phyloP scores from a whole-genome alignment of 768 basidiomycete genomes.

The Multifurca ochricompacta region DNA sequence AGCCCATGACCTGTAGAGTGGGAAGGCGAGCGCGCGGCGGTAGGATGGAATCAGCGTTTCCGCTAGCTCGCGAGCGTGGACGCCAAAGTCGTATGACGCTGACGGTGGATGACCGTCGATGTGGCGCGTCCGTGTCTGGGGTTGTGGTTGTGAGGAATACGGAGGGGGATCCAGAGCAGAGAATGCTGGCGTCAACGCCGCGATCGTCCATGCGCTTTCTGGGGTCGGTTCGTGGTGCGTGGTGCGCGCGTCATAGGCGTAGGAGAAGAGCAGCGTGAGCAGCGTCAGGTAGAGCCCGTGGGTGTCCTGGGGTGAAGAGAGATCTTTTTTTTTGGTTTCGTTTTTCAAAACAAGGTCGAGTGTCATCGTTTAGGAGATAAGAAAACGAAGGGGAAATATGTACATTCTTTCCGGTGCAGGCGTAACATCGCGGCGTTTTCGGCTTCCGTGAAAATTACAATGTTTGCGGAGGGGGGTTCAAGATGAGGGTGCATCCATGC shows the following conservation, averaged over 20 bases:
- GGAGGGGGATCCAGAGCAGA: conserved; percentile 73
- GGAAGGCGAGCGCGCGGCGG: conserved; percentile 67
- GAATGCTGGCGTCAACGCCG: conserved; percentile 64
- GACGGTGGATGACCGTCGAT: neutral
- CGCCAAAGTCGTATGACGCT: conserved; percentile 3
- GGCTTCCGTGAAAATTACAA: conserved; percentile 56
- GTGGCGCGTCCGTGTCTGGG: too few species aligned
- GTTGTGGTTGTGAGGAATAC: too few species aligned
- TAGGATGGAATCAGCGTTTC: conserved; percentile 55
- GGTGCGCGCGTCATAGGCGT: conserved; percentile 72
- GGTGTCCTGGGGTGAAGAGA: conserved; percentile 47
- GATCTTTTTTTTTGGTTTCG: conserved; percentile 41
- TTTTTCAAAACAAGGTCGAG: neutral
- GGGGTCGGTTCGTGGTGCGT: conserved; percentile 74
- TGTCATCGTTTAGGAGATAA: too few species aligned
- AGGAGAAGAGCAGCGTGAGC: conserved; percentile 66
- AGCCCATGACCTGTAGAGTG: conserved; percentile 70
- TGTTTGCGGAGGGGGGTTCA: conserved; percentile 22
- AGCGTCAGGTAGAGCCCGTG: conserved; percentile 62
- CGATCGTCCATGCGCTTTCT: conserved; percentile 85
- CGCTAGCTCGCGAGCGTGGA: conserved; percentile 40
- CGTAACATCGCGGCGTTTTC: conserved; percentile 61
- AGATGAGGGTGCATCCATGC: conserved; percentile 55
- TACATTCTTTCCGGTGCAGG: conserved; percentile 48
- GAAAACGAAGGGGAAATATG: conserved; percentile 14